Percentiles rank a stretch among this genome's conserved stretches.
Evolutionary conservation across 768 basidiomycete species (phyloP).

Genomic region (Lentinula edodes): DNA sequence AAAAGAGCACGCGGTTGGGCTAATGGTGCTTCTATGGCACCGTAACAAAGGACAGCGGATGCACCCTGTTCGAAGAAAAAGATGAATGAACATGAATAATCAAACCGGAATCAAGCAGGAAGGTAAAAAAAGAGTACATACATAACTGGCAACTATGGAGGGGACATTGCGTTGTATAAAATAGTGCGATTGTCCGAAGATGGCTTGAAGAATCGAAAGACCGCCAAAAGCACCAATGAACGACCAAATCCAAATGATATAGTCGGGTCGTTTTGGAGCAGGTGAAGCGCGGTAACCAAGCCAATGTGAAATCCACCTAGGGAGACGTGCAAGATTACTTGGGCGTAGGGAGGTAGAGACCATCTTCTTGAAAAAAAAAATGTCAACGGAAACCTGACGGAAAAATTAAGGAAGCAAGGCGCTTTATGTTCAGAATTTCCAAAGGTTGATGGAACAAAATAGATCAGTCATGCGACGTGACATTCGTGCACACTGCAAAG

Average conservation of each 20-base stretch:
- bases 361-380: background rate
- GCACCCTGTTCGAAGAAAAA: conserved; percentile 36
- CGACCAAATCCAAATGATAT: conserved; percentile 44
- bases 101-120: too few relatives aligned
- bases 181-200: conserved; percentile 42
- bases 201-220: conserved; percentile 42
- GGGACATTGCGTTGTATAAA: conserved; percentile 42
- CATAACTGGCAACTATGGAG: conserved; percentile 42
- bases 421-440: background rate
- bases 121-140: conserved; percentile 16
- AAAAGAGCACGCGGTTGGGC: conserved; percentile 48
- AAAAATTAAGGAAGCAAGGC: background rate
- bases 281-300: background rate
- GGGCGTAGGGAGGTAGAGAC: background rate
- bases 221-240: conserved; percentile 48
- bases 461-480: background rate
- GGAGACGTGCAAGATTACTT: background rate
- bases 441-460: background rate
- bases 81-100: background rate
- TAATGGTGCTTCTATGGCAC: conserved; percentile 45
- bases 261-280: conserved; percentile 8
- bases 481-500: background rate
- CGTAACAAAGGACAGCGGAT: conserved; percentile 50
- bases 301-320: background rate
- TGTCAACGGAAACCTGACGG: background rate